These are phyloP conservation scores for Spatholobus suberectus DNA, from an alignment of 306 rosid species.

Conservation along the genomic window DNA sequence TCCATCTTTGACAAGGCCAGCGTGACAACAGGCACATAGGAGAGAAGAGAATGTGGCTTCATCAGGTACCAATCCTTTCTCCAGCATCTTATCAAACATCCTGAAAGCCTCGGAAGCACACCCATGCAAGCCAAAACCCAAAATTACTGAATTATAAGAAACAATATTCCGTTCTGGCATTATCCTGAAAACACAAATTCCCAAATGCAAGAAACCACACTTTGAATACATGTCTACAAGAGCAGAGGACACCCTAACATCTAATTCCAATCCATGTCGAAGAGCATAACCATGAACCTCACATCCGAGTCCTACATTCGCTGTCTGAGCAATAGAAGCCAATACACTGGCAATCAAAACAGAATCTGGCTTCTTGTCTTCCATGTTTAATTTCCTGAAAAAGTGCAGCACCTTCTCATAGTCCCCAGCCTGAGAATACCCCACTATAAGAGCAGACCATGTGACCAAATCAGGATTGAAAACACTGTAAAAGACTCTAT, in stretches of 20 bases:
- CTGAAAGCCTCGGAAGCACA: conserved; percentile 67
- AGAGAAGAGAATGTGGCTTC: conserved; percentile 87
- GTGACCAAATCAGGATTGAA: conserved; percentile 79
- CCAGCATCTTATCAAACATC: conserved; percentile 62
- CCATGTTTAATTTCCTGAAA: conserved; percentile 67
- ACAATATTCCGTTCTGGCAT: conserved; percentile 66
- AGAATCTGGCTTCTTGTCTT: conserved; percentile 65
- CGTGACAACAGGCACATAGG: conserved; percentile 85
- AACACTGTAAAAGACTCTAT: conserved; percentile 63
- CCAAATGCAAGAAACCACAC: conserved; percentile 75
- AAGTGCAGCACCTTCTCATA: conserved; percentile 52
- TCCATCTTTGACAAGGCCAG: conserved; percentile 79
- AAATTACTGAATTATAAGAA: conserved; percentile 80
- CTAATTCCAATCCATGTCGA: conserved; percentile 69
- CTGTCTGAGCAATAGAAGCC: conserved; percentile 71
- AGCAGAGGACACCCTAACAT: conserved; percentile 79
- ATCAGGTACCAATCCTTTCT: conserved; percentile 64
- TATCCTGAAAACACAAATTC: conserved; percentile 56
- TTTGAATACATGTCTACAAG: conserved; percentile 83
- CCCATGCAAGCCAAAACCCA: conserved; percentile 83
- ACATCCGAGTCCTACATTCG: conserved; percentile 62
- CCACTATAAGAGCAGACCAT: conserved; percentile 86
- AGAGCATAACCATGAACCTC: conserved; percentile 79
- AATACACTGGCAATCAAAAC: conserved; percentile 74
- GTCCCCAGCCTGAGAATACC: conserved; percentile 75